Evolutionary conservation across 202 grass and related monocot species (phyloP), one percentile per base, ranked within the genome.

Genomic region (Setaria italica): DNA sequence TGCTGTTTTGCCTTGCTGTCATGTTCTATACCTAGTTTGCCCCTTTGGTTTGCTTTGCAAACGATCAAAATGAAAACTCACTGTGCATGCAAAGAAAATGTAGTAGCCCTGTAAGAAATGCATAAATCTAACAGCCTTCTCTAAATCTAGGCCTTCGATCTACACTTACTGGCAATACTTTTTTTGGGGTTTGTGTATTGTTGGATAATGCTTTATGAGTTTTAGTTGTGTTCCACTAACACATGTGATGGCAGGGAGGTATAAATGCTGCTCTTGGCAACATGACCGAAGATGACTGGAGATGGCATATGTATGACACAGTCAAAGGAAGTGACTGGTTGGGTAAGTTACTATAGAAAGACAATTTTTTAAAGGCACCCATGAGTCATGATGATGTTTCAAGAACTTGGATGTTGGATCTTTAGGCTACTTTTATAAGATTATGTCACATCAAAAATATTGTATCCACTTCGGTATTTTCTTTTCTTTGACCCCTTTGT

Each of bases 261-360:
- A 99, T 99, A 79, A 99, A 99, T 79, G 97, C 97, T 64, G 97
- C 97, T 74, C 89, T 97, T 62, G 97, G 97, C 88, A 99, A 99
- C 90, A 97, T 99, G 97, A 82, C 21, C 42, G 97, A 99, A 89
- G 97, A 99, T 92, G 97, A 99, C 81, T 99, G 97, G 97, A 94
- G 97, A 80, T 99, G 97, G 97, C 94, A 99, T 88, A 99, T 99
- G 94, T 97, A 99, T 88, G 97, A 99, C 76, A 99, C 97, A 39
- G 97, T 99, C 74, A 99, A 99, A 70, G 97, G 97, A 77, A 99
- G 97, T 62, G 97, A 99, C 59, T 99, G 97, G 97, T 87, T 94
- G 25, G 94, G 97, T 99, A 91, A 81, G 80, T 66, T 78, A 74
- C 62, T 69, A 63, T 63, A 63, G 33, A 66, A 66, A 66, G 33